Conservation (phyloP, 1,139 yeast species). For the Nadsonia starkeyi-henricii region DNA sequence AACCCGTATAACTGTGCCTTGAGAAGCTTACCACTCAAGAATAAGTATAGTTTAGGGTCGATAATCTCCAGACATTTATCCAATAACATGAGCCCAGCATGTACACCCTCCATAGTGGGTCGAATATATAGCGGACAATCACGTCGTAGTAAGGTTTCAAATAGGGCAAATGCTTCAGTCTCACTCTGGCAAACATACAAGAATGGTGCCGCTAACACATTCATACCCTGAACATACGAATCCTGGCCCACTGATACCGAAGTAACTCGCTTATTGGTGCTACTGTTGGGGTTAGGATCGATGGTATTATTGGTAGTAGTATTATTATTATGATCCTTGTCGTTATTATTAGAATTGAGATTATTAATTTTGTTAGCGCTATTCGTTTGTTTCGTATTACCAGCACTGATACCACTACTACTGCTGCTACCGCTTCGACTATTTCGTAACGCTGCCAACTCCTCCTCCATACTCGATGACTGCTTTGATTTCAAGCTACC, state of each 20-base stretch:
- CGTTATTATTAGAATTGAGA: background rate
- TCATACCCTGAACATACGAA: constrained; percentile 79
- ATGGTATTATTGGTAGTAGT: background rate
- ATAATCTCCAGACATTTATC: constrained; percentile 58
- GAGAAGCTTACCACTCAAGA: constrained; percentile 45
- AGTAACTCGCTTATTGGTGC: constrained; percentile 4
- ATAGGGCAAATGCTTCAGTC: constrained; percentile 70
- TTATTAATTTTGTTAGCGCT: background rate
- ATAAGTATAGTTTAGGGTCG: constrained; percentile 56
- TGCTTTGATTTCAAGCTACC: background rate
- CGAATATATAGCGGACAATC: constrained; percentile 70
- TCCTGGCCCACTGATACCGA: constrained; percentile 10
- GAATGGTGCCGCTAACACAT: constrained; percentile 75
- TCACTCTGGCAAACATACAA: constrained; percentile 67
- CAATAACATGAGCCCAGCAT: constrained; percentile 51
- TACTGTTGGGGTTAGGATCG: background rate
- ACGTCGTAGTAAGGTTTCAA: constrained; percentile 41
- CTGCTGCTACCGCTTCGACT: too few species aligned
- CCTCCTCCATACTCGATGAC: background rate
- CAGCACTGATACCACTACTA: too few species aligned
- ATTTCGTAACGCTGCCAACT: background rate
- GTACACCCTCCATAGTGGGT: constrained; percentile 71
- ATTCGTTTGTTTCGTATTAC: background rate
- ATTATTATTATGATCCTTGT: background rate
- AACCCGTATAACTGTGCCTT: constrained; percentile 82